Base-by-base conservation (phyloP, 2,329 filamentous ascomycete species). In the Monilinia vaccinii-corymbosi region DNA sequence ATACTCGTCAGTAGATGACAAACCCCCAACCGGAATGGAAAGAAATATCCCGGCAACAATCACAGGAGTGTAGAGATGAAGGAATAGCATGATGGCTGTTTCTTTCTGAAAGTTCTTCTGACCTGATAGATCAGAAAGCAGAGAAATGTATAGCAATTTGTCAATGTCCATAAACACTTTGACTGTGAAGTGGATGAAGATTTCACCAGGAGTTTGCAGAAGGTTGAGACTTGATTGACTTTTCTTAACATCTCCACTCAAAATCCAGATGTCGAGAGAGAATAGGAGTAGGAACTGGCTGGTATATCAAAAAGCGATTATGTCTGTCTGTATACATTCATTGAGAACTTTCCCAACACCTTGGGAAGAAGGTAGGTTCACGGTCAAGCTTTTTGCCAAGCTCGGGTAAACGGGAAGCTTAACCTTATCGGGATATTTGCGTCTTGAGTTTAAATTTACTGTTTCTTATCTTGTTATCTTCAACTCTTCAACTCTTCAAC, bases 1-100 rank as follows among this genome's bases (percentile, higher is more conserved):
- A 28, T 56, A 56, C 36, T 56, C 53, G 42, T 56, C 53, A 18
- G 53, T 56, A 48, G 42, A 28, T 34, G 53, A 46, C 3, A 56
- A 21, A 13, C 31, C 31, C 4, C 48, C 31, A 11, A 56, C 31
- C 21, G 32, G 16, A 10, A 32, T 6, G 32, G 32, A 14, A 23
- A 21, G 14, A 18, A 44, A 32, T 5, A 53, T 44, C 18, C 9
- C 18, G 7, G 51, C 28, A 53, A 42, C 11, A 21, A 53, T 36
- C 38, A 53, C 18, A 11, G 13, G 1, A 23, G 23, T 23, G 13
- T 44, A 23, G 28, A 14, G 8, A 52, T 25, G n/a, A 53, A 25
- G 23, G 1, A 53, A 32, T 44, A 18, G 2, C 51, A 53, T 53
- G 28, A 21, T 53, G 25, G n/a, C 28, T 11, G 7, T n/a, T 9